Evolutionary conservation across 768 basidiomycete species (phyloP).

Genomic region (Rhodotorula graminis): DNA sequence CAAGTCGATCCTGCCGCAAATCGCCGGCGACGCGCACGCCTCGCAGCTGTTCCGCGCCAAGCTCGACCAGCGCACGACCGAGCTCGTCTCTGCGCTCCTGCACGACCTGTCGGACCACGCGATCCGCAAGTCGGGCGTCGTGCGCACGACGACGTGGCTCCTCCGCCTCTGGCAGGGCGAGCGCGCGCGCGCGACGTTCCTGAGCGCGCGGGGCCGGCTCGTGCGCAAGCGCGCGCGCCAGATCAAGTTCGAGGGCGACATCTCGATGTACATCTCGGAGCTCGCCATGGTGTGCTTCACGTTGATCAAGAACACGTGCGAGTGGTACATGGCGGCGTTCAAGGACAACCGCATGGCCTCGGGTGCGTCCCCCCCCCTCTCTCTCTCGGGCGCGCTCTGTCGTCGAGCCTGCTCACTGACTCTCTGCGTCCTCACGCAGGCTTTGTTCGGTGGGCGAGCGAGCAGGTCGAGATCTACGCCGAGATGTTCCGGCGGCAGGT

Average conservation of each 20-base stretch:
- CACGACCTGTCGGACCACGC: conserved; percentile 60
- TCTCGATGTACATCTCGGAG: conserved; percentile 77
- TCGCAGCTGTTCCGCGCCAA: conserved; percentile 37
- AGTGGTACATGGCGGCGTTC: conserved; percentile 96
- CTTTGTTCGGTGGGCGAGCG: conserved; percentile 89
- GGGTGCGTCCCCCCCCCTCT: conserved; percentile 55
- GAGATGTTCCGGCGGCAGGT: conserved; percentile 86
- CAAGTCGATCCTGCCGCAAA: conserved; percentile 48
- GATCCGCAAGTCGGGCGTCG: conserved; percentile 70
- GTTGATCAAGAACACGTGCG: conserved; percentile 90
- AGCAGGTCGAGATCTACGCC: conserved; percentile 74
- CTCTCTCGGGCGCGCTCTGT: background rate
- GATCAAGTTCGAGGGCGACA: conserved; percentile 84
- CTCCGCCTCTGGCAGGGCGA: conserved; percentile 69
- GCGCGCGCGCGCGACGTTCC: conserved; percentile 74
- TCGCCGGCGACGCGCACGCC: conserved; percentile 34
- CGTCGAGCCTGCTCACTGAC: background rate
- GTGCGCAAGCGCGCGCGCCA: conserved; percentile 72
- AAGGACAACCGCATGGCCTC: conserved; percentile 92
- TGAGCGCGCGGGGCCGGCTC: conserved; percentile 68
- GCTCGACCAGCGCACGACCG: conserved; percentile 37
- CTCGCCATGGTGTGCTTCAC: conserved; percentile 86
- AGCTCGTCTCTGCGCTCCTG: conserved; percentile 40
- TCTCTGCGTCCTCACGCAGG: conserved; percentile 51
- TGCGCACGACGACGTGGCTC: conserved; percentile 67